A percentile compares a stretch with the other conserved stretches of the same genome.
Conservation (phyloP, 129 eudicot species). For the Ambrosia artemisiifolia region DNA sequence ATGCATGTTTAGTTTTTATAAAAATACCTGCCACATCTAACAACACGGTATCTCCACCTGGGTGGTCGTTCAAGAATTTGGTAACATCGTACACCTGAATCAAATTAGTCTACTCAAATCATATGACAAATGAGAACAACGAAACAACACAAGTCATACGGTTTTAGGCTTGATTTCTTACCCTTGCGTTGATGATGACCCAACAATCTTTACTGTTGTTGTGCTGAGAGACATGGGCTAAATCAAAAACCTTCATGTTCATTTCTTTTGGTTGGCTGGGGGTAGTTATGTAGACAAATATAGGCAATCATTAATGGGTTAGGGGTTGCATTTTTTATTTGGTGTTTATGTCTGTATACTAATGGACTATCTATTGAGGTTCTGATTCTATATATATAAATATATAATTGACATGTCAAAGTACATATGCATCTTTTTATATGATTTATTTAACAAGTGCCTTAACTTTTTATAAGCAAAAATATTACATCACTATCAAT, state of each 20-base stretch:
- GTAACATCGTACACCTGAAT: conserved; percentile 64
- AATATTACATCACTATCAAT: neutral
- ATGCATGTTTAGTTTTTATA: neutral
- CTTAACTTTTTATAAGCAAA: neutral
- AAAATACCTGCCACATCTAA: conserved; percentile 52
- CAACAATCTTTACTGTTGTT: conserved; percentile 51
- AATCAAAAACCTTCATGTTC: conserved; percentile 30
- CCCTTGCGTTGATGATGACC: conserved; percentile 60
- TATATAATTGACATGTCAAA: conserved; percentile 13
- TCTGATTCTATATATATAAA: conserved; percentile 8
- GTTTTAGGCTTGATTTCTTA: neutral
- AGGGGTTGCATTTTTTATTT: neutral
- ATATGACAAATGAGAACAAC: neutral
- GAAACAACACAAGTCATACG: neutral
- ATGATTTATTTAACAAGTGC: neutral
- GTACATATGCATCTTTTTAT: too few relatives aligned
- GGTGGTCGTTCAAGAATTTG: conserved; percentile 60
- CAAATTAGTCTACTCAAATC: neutral
- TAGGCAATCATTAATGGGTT: neutral
- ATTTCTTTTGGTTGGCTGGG: conserved; percentile 2
- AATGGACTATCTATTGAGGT: conserved; percentile 20
- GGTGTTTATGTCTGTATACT: conserved; percentile 19
- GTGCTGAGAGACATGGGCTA: conserved; percentile 42
- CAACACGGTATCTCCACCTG: conserved; percentile 66
- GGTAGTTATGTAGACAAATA: neutral